Conservation (phyloP, 768 basidiomycete species). For the Lactarius sanguifluus region DNA sequence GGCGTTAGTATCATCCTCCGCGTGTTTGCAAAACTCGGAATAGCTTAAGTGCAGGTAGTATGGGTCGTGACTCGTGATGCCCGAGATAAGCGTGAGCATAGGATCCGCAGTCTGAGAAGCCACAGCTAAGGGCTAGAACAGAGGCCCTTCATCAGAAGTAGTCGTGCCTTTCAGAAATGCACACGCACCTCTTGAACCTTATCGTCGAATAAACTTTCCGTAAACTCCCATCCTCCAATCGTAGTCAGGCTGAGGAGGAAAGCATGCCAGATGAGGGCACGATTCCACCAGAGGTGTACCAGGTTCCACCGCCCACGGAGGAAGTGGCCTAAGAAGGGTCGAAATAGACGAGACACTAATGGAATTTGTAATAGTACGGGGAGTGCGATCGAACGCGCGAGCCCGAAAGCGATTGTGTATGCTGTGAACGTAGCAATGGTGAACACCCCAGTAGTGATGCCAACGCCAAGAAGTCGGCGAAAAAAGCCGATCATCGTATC, state of each 20-base stretch:
- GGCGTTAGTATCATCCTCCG: conserved; percentile 43
- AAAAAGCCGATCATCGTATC: conserved; percentile 29
- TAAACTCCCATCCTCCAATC: conserved; percentile 59
- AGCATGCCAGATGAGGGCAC: conserved; percentile 46
- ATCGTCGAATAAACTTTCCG: conserved; percentile 59
- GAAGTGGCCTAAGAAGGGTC: conserved; percentile 66
- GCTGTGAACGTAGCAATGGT: conserved; percentile 31
- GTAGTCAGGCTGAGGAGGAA: conserved; percentile 55
- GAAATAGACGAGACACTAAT: conserved; percentile 48
- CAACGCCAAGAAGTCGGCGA: conserved; percentile 6
- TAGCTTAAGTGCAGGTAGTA: conserved; percentile 66
- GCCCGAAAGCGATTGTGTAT: conserved; percentile 48
- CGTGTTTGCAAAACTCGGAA: conserved; percentile 55
- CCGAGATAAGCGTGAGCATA: conserved; percentile 59
- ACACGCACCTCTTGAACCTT: conserved; percentile 54
- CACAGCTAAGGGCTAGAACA: conserved; percentile 47
- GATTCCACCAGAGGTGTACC: conserved; percentile 48
- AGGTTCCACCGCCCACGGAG: conserved; percentile 56
- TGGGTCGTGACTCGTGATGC: conserved; percentile 52
- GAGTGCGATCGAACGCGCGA: conserved; percentile 46
- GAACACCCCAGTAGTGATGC: conserved; percentile 14
- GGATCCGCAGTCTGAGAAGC: conserved; percentile 50
- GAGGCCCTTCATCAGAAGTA: not conserved
- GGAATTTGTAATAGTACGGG: conserved; percentile 60
- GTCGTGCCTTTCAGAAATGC: not conserved